Evolutionary conservation across 106 monocot genomes (phyloP), one percentile per base, ranked within the genome.

Genomic region (Alisma plantagoaquatica): DNA sequence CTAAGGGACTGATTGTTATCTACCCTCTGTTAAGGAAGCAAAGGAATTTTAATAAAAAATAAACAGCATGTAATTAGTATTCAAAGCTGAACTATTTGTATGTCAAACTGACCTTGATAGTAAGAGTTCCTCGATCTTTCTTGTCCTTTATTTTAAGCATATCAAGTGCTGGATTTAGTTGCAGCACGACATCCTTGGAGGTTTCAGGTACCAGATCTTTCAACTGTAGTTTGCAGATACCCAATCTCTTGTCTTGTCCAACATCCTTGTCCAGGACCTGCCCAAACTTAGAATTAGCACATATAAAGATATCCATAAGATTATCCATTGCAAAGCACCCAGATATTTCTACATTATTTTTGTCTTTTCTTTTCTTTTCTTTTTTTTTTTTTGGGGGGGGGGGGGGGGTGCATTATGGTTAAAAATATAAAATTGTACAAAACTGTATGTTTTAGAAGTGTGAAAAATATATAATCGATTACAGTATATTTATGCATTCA

Each of bases 221-320:
- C 66, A 99, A 60, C 2, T 85, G 62, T 35, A 99, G 61, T 50
- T 79, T 90, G 12, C 52, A 84, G 32, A 86, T 23, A 28, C 98
- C 98, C 52, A 99, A 54, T 31, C 19, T 82, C 62, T 85, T 86
- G 44, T 99, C 90, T 61, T 85, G 65, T 48, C 76, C 59, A 33
- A 99, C 75, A 46, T 99, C 98, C 64, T 90, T 70, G 64, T 99
- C 98, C 72, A 49, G 86, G 33, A 99, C 86, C 98, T 99, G 70
- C 3, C 44, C 15, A 49, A 9, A n/a, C n/a, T n/a, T n/a, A n/a
- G n/a, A n/a, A n/a, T n/a, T n/a, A n/a, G n/a, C n/a, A n/a, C n/a
- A n/a, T n/a, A n/a, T n/a, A n/a, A 65, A 24, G 4, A 62, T 18
- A 60, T 17, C 10, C n/a, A n/a, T n/a, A n/a, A n/a, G n/a, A n/a